These are phyloP conservation scores for Cantharellus anzutake DNA, from an alignment of 768 basidiomycete genomes.

Conservation along the genomic window DNA sequence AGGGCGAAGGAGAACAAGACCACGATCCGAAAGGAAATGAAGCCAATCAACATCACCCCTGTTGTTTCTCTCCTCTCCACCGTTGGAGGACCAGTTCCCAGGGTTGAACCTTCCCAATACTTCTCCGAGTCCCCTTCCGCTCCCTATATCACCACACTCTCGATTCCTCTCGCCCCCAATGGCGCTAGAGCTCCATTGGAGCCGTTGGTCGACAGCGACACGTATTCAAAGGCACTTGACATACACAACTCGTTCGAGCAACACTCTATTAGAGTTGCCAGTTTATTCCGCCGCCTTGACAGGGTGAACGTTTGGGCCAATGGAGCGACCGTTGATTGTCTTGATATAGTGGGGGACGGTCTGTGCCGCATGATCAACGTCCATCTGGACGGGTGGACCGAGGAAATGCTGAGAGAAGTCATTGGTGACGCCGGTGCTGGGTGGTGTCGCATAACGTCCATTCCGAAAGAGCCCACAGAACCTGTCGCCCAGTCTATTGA, in stretches of 20 bases:
- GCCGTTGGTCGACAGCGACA: neutral
- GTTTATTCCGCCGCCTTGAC: conserved; percentile 55
- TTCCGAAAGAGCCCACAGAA: conserved; percentile 10
- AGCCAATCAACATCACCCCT: conserved; percentile 10
- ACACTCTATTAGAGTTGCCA: conserved; percentile 45
- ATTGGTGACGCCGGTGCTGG: conserved; percentile 53
- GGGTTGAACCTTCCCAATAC: conserved; percentile 32
- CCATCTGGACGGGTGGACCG: conserved; percentile 57
- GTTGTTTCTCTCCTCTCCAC: neutral
- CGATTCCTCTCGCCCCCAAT: conserved; percentile 50
- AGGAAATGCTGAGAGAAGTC: conserved; percentile 39
- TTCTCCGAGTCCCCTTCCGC: conserved; percentile 24
- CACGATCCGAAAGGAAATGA: conserved; percentile 15
- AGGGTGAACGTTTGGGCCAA: conserved; percentile 45
- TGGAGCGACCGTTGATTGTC: conserved; percentile 31
- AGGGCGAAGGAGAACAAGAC: conserved; percentile 11
- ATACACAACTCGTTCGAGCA: conserved; percentile 33
- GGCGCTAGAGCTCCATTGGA: neutral
- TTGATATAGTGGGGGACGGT: conserved; percentile 9
- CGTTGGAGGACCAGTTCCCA: neutral
- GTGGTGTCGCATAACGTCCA: conserved; percentile 60
- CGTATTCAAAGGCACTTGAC: conserved; percentile 23
- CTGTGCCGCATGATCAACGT: conserved; percentile 34
- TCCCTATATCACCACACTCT: conserved; percentile 41
- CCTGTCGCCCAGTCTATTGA: conserved; percentile 16